Percentiles rank a stretch among this genome's conserved stretches.
These are phyloP conservation scores for Starmerella roubikii DNA, from an alignment of 805 yeast genomes.

Conservation along the genomic window DNA sequence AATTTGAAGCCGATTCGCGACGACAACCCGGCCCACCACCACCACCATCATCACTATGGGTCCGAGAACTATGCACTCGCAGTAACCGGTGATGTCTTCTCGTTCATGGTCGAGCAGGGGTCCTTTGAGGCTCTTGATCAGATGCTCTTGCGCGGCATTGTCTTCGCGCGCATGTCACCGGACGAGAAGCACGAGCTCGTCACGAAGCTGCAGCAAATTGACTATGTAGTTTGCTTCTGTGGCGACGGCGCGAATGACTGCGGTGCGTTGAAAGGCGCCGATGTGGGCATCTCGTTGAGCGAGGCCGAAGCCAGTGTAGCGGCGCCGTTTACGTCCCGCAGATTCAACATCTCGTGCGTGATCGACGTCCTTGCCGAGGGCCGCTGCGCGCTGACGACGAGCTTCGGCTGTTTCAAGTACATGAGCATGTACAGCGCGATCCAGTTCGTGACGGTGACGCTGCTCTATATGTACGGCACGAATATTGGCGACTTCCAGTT, in stretches of 20 bases:
- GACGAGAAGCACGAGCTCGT: conserved; percentile 96
- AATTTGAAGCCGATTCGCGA: conserved; percentile 37
- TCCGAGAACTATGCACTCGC: conserved; percentile 58
- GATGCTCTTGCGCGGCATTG: conserved; percentile 58
- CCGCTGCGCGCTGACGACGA: conserved; percentile 84
- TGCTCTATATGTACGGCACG: conserved; percentile 75
- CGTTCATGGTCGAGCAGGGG: conserved; percentile 45
- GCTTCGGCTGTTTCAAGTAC: conserved; percentile 93
- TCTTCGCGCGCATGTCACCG: conserved; percentile 97
- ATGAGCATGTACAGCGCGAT: conserved; percentile 96
- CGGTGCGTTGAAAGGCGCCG: conserved; percentile 96
- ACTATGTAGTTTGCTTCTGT: conserved; percentile 91
- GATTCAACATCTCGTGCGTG: conserved; percentile 86
- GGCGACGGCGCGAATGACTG: conserved; percentile 99
- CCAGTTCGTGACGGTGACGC: conserved; percentile 78
- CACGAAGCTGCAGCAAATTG: conserved; percentile 66
- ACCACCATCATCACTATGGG: too few relatives aligned
- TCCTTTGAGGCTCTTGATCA: conserved; percentile 34
- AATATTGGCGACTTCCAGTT: conserved; percentile 96
- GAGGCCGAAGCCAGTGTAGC: conserved; percentile 99
- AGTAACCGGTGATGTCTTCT: conserved; percentile 83
- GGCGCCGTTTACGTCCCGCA: conserved; percentile 89
- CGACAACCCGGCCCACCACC: neutral
- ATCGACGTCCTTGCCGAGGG: conserved; percentile 87
- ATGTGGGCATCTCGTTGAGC: conserved; percentile 87